Evolutionary conservation across 306 rosid species (phyloP), one percentile per base, ranked within the genome.

Genomic region (Amphicarpaea edgeworthii): DNA sequence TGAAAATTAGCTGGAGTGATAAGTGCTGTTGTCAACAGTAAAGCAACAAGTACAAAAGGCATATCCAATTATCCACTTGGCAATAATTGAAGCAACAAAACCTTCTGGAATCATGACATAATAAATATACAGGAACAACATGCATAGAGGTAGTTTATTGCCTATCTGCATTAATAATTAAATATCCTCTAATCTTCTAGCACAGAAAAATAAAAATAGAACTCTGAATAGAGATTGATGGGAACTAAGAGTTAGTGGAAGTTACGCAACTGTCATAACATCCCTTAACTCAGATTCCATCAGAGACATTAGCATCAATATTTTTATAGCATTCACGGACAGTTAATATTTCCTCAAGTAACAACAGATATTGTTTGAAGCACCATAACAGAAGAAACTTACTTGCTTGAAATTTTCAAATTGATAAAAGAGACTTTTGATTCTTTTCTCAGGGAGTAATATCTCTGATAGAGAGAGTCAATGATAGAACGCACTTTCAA

Each of bases 321-420:
- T 40, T 34, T 61, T 63, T 57, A 21, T 1, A 28, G 28, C 49
- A 72, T 54, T 55, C 49, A 55, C 28, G 38, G 75, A 37, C 69
- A 26, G 54, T 42, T 47, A 76, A 74, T 37, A 63, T 43, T 43
- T 76, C 28, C 20, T 5, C 24, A 54, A 28, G 57, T 20, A 46
- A 60, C 55, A 51, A 58, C 28, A 82, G 53, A 30, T 49, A 53
- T 69, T 26, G 24, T 61, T 37, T 49, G 74, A 77, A 73, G 75
- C 21, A 15, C 51, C 26, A 50, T 43, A 38, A 75, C 74, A 63
- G 68, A 74, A 82, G 68, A 46, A 82, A 55, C 96, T 87, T 86
- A 92, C 99, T 75, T 80, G 92, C 87, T 75, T 69, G 82, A 69
- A 72, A 96, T 89, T 65, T 86, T 80, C 88, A 90, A 69, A 62